phyloP scores from a whole-genome alignment of 2,329 filamentous ascomycete species.

The Phaeosphaeriaceae sp. region DNA sequence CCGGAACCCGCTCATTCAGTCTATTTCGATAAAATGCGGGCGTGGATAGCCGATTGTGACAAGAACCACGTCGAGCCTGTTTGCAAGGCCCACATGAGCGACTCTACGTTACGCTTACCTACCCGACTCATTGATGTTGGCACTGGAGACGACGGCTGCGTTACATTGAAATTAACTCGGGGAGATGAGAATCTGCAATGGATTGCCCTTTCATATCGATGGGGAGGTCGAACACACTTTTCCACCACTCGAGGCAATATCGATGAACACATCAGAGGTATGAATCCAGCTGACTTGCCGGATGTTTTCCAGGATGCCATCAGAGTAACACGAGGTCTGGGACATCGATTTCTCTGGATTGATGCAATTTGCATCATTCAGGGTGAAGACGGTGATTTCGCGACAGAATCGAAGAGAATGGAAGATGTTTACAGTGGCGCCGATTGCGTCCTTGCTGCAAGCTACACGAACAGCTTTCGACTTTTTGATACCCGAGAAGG shows the following conservation, averaged over 20 bases:
- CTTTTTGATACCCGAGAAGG: slow-evolving; percentile 12
- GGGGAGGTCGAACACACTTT: neutral
- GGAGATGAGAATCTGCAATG: neutral
- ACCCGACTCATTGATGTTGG: too few species aligned
- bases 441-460: slow-evolving; percentile 21
- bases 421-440: slow-evolving; percentile 22
- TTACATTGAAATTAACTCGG: neutral
- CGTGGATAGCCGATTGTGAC: too few species aligned
- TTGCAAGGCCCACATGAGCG: too few species aligned
- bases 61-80: too few species aligned
- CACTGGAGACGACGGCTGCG: too few species aligned
- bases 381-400: slow-evolving; percentile 22
- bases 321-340: slow-evolving; percentile 14
- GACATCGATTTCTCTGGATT: slow-evolving; percentile 30
- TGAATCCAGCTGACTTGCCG: too few species aligned
- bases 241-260: slow-evolving; percentile 8
- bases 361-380: slow-evolving; percentile 33
- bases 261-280: too few species aligned
- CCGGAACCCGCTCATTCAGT: too few species aligned
- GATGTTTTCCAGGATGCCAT: slow-evolving; percentile 23
- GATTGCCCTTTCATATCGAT: neutral
- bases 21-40: too few species aligned
- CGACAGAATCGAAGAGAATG: slow-evolving; percentile 22
- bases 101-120: too few species aligned
- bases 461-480: slow-evolving; percentile 17